Evolutionary conservation across 164 flowering plant species (phyloP), one percentile per base, ranked within the genome.

Genomic region (Malania oleifera): DNA sequence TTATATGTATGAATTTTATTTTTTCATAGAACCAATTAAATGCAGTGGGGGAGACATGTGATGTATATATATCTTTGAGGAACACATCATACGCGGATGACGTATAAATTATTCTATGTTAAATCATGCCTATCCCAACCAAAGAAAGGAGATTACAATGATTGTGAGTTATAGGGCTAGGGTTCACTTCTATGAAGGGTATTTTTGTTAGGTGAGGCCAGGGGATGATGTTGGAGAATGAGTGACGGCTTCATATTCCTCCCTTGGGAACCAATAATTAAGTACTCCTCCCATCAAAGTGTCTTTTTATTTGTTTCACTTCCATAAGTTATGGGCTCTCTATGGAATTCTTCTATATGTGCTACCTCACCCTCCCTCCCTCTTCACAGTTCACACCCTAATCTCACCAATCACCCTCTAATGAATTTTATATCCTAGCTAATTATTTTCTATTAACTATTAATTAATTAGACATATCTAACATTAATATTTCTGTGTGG

Each of bases 231-330:
- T 71, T 73, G 67, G 69, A 68, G 69, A 66, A 76, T 60, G 85
- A 77, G 85, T 81, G 81, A 80, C 80, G 80, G 72, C 71, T 73
- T 71, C 51, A 63, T 56, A 53, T 67, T 73, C 75, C 64, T 59
- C 41, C 52, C 29, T 44, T 45, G 56, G 14, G 26, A 14, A 18
- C 71, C 73, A 71, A 68, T 72, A 54, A 67, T 76, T 70, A 38
- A 11, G 19, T 12, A 46, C 25, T 34, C 56, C 29, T 15, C 5
- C 28, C 31, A 59, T 52, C 64, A 67, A 53, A 25, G 37, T 61
- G 60, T 67, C 62, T 28, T 20, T 55, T 62, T 65, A 38, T 60
- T 52, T 56, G 39, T 60, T 59, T 54, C 65, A 64, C 66, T 75
- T 62, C 70, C 70, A 18, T 53, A 78, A 78, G 79, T 61, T 64